phyloP scores from a whole-genome alignment of 2,329 filamentous ascomycete species.

The Ophiosphaerella korrae region DNA sequence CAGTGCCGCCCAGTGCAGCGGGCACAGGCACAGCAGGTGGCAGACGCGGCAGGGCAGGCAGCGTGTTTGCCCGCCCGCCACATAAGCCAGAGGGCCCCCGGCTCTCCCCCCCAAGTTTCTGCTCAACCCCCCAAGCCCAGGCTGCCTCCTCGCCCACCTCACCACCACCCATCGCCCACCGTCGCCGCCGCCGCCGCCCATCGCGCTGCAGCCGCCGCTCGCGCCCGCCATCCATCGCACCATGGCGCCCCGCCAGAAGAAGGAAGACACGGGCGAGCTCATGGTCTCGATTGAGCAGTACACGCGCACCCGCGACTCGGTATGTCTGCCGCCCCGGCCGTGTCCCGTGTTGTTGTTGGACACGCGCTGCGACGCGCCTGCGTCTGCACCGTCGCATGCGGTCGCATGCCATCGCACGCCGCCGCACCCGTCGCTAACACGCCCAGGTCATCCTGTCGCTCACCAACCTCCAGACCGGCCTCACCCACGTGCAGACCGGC shows the following conservation, averaged over 20 bases:
- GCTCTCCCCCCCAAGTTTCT: constrained; percentile 7
- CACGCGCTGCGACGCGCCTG: constrained; percentile 21
- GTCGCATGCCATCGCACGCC: constrained; percentile 20
- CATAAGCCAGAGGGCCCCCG: not conserved
- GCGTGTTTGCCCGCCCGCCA: no score
- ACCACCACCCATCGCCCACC: constrained; percentile 6
- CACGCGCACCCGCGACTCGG: constrained; percentile 78
- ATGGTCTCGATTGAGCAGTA: constrained; percentile 74
- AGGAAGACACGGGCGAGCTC: constrained; percentile 42
- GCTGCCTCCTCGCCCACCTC: not conserved
- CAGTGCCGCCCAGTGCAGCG: no score
- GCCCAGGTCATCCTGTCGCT: constrained; percentile 75
- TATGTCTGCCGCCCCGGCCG: constrained; percentile 57
- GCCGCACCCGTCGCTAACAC: constrained; percentile 1
- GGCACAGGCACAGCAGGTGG: no score
- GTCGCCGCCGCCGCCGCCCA: not conserved
- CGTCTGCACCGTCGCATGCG: constrained; percentile 9
- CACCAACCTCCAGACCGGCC: constrained; percentile 71
- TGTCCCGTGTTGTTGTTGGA: constrained; percentile 5
- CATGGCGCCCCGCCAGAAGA: constrained; percentile 40
- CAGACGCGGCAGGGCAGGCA: no score
- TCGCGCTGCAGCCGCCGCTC: not conserved
- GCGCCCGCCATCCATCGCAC: not conserved
- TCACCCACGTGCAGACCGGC: constrained; percentile 52
- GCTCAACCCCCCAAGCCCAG: constrained; percentile 7